Evolutionary conservation across 1,139 yeast genomes (phyloP).

Genomic region (Geotrichum siamense): DNA sequence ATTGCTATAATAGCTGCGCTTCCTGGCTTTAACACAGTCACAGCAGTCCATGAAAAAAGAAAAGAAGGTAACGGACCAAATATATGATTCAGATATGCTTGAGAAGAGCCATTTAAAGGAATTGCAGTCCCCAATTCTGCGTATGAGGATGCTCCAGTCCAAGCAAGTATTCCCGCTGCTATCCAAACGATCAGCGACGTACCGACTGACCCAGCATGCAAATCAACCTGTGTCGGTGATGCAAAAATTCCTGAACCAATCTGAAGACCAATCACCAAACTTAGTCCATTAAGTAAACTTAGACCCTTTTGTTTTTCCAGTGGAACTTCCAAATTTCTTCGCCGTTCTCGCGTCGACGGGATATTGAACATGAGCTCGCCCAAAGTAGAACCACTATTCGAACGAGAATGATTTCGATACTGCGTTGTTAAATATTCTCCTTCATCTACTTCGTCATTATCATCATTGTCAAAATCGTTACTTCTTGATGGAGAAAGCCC

Average conservation of each 20-base stretch:
- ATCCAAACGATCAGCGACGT: conserved; percentile 37
- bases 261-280: conserved; percentile 39
- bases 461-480: conserved; percentile 12
- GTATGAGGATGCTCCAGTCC: conserved; percentile 42
- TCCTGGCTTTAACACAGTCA: conserved; percentile 38
- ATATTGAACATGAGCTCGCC: conserved; percentile 31
- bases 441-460: conserved; percentile 11
- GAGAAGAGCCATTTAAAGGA: conserved; percentile 40
- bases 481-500: conserved; percentile 25
- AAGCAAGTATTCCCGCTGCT: conserved; percentile 38
- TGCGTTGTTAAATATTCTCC: conserved; percentile 13
- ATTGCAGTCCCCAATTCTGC: conserved; percentile 40
- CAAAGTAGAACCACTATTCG: conserved; percentile 27
- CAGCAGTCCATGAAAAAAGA: conserved; percentile 39
- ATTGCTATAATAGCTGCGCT: conserved; percentile 39
- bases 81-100: conserved; percentile 37
- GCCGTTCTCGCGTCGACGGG: conserved; percentile 28
- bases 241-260: conserved; percentile 42
- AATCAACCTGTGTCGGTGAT: conserved; percentile 37
- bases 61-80: conserved; percentile 38
- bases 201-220: conserved; percentile 37
- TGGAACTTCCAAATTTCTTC: conserved; percentile 25
- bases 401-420: conserved; percentile 16
- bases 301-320: conserved; percentile 34
- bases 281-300: conserved; percentile 35